Evolutionary conservation across 331 rosid genomes (phyloP).

Genomic region (Rhamnella rubrinervis): DNA sequence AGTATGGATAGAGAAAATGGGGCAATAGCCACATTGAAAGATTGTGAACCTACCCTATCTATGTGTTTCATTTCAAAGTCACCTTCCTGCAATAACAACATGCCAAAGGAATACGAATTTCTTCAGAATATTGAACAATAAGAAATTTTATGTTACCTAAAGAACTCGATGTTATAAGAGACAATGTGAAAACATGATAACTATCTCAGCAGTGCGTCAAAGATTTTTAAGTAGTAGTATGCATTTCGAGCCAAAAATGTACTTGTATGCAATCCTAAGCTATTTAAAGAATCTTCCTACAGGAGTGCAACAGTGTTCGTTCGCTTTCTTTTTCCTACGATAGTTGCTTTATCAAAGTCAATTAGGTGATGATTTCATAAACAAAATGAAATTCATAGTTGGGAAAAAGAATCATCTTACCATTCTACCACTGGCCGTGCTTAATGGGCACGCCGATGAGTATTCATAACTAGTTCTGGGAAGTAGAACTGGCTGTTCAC

Average conservation of each 20-base stretch:
- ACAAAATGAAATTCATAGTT: neutral
- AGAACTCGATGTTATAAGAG: too few species aligned
- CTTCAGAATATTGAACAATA: neutral
- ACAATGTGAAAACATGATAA: neutral
- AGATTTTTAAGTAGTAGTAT: neutral
- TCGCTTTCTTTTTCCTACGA: neutral
- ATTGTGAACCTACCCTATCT: slow-evolving; percentile 38
- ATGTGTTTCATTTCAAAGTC: slow-evolving; percentile 66
- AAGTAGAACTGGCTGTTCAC: slow-evolving; percentile 91
- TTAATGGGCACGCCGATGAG: slow-evolving; percentile 89
- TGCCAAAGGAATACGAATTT: neutral
- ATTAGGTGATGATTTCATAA: neutral
- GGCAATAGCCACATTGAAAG: slow-evolving; percentile 55
- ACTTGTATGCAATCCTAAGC: neutral
- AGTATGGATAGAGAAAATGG: slow-evolving; percentile 51
- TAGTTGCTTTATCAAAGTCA: neutral
- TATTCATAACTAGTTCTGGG: slow-evolving; percentile 84
- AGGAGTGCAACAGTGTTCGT: neutral
- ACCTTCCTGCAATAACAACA: slow-evolving; percentile 49
- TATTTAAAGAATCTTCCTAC: neutral
- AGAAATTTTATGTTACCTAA: too few species aligned
- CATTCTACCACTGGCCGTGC: slow-evolving; percentile 88
- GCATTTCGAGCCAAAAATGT: neutral
- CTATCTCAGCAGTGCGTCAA: neutral
- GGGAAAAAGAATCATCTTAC: slow-evolving; percentile 41